Conservation (phyloP, 192 early-diverging fungal species). For the Entomortierella chlamydospora region DNA sequence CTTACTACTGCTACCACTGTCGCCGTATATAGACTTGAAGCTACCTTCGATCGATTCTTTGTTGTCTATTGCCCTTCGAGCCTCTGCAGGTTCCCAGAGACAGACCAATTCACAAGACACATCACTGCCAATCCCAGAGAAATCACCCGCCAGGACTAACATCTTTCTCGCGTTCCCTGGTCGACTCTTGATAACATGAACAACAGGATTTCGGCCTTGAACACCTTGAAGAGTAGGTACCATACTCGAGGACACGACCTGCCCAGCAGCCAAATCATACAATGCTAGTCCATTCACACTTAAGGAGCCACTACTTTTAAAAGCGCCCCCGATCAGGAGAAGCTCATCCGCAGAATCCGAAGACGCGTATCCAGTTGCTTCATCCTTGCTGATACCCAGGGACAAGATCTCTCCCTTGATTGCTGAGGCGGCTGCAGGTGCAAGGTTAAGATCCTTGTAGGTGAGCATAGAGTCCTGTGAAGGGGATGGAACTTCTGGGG, state of each 20-base stretch:
- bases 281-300: conserved; percentile 8
- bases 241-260: conserved; percentile 13
- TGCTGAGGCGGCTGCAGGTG: neutral
- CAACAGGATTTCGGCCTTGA: conserved; percentile 4
- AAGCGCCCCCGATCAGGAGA: conserved; percentile 23
- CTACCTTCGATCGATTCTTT: conserved; percentile 11
- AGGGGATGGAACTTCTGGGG: conserved; percentile 6
- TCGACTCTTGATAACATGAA: conserved; percentile 34
- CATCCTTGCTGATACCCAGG: conserved; percentile 29
- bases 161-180: conserved; percentile 2
- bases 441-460: conserved; percentile 12
- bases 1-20: conserved; percentile 6
- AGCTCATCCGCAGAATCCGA: conserved; percentile 12
- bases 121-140: conserved; percentile 25
- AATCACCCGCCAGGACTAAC: conserved; percentile 39
- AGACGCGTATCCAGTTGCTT: conserved; percentile 7
- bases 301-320: conserved; percentile 4
- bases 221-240: conserved; percentile 13
- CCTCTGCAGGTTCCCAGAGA: conserved; percentile 20
- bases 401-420: conserved; percentile 32
- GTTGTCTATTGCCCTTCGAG: conserved; percentile 30
- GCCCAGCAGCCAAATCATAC: conserved; percentile 19
- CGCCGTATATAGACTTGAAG: conserved; percentile 39
- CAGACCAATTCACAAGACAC: conserved; percentile 29
- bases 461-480: neutral